phyloP scores from a whole-genome alignment of 352 stramenopile species.

The Pythium periplocum region DNA sequence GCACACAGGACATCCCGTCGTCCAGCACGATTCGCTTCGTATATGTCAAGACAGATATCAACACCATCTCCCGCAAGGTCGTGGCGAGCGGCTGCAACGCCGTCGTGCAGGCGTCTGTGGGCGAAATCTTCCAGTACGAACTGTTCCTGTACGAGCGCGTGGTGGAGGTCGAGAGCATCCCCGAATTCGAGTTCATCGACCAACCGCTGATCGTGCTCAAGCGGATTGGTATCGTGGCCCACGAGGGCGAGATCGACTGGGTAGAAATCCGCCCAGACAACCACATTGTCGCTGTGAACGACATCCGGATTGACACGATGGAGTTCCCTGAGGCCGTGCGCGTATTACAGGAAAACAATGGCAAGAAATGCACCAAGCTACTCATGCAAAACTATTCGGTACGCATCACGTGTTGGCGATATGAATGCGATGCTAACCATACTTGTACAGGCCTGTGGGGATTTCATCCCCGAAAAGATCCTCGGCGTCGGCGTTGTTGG shows the following conservation, averaged over 20 bases:
- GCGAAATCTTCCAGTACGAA: constrained; percentile 87
- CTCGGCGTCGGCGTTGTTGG: constrained; percentile 71
- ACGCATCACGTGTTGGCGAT: not conserved
- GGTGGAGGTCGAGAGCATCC: constrained; percentile 83
- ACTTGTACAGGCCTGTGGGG: constrained; percentile 44
- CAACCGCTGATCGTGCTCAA: constrained; percentile 84
- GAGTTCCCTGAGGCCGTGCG: constrained; percentile 72
- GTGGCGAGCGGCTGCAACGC: constrained; percentile 83
- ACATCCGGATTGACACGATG: constrained; percentile 82
- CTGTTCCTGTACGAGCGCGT: constrained; percentile 84
- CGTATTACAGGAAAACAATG: constrained; percentile 83
- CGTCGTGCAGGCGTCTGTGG: constrained; percentile 74
- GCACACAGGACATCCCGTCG: constrained; percentile 58
- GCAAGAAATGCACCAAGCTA: constrained; percentile 79
- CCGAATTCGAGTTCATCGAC: constrained; percentile 85
- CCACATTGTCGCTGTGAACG: constrained; percentile 85
- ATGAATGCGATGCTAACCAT: too few relatives aligned
- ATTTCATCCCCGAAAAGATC: constrained; percentile 88
- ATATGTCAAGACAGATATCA: constrained; percentile 88
- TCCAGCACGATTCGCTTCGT: constrained; percentile 76
- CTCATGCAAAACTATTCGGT: constrained; percentile 87
- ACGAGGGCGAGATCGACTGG: constrained; percentile 78
- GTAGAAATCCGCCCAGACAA: constrained; percentile 73
- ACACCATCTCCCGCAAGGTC: constrained; percentile 77
- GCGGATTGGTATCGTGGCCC: constrained; percentile 70